Base-by-base conservation (phyloP, 2,329 filamentous ascomycete genomes). In the Pezicula neosporulosa region DNA sequence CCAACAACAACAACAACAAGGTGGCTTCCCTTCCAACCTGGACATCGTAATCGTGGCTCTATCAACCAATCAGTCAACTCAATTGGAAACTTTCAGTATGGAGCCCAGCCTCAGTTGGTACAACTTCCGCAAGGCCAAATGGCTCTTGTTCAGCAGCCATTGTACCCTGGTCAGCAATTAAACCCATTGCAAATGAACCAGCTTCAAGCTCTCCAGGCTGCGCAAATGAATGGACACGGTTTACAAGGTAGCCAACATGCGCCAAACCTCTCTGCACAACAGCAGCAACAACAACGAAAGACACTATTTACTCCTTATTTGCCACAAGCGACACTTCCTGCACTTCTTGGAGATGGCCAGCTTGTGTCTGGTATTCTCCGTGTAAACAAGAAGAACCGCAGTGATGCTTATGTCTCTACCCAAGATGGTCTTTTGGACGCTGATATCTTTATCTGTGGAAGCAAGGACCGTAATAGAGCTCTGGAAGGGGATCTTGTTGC, bases 301-400 rank as follows among this genome's bases (percentile, higher is more conserved):
- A 99, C 94, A 1, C 82, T 99, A 19, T 99, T 99, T 75, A 97
- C 94, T 62, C 94, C 94, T 56, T 99, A 99, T 66, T 82, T 99
- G 47, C 93, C 94, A 15, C 94, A 99, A 70, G 93, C 93, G 6
- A 95, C 88, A 52, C 79, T 99, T 18, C 94, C 94, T 52, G 93
- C 92, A 47, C 81, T 99, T 37, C 82, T 97, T 52, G 86, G 84
- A 54, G 90, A 97, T 65, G 94, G 94, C 16, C 91, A 96, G 71
- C 86, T 99, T 52, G 94, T 99, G 49, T 93, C 93, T 55, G 94
- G 94, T 75, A 91, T 97, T 61, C 86, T 99, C 48, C 89, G 94
- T 54, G 94, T 99, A 59, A 99, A 99, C 82, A 99, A 97, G 79
- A 99, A 99, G 80, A 99, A 99, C 73, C 87, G 94, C 57, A 97